Percentiles rank a stretch among this genome's conserved stretches.
Evolutionary conservation across 768 basidiomycete genomes (phyloP).

Genomic region (Candolleomyces efflorescens): DNA sequence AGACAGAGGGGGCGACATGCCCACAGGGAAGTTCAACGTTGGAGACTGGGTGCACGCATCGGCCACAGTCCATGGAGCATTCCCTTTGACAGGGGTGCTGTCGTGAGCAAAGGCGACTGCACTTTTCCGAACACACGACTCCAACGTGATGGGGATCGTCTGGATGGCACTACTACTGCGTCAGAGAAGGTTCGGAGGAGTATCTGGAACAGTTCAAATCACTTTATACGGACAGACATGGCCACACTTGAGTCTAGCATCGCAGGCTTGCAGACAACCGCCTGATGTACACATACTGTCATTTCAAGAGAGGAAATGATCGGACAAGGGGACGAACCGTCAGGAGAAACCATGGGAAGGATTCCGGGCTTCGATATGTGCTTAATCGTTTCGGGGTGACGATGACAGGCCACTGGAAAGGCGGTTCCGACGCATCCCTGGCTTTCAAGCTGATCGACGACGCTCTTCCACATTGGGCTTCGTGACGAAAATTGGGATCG

Average conservation of each 20-base stretch:
- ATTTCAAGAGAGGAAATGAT: conserved; percentile 4
- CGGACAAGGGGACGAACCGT: conserved; percentile 32
- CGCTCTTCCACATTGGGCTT: conserved; percentile 53
- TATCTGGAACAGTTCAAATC: background rate
- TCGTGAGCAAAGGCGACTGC: conserved; percentile 47
- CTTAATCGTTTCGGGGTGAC: conserved; percentile 42
- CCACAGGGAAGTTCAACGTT: conserved; percentile 55
- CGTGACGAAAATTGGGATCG: conserved; percentile 28
- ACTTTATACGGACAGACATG: conserved; percentile 64
- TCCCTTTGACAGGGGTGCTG: conserved; percentile 53
- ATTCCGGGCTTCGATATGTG: conserved; percentile 47
- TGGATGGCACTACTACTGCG: conserved; percentile 47
- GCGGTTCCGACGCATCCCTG: conserved; percentile 43
- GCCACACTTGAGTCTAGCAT: conserved; percentile 50
- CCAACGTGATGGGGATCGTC: conserved; percentile 52
- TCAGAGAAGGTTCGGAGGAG: background rate
- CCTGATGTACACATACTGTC: conserved; percentile 28
- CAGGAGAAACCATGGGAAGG: conserved; percentile 48
- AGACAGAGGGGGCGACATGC: conserved; percentile 38
- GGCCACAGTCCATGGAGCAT: conserved; percentile 51
- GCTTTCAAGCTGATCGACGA: conserved; percentile 54
- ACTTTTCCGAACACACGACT: conserved; percentile 43
- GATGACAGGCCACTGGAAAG: conserved; percentile 55
- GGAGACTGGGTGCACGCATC: conserved; percentile 44
- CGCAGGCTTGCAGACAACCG: conserved; percentile 59